A percentile compares a stretch with the other conserved stretches of the same genome.
phyloP scores from a whole-genome alignment of 768 basidiomycete genomes.

The Fibroporia radiculosa region DNA sequence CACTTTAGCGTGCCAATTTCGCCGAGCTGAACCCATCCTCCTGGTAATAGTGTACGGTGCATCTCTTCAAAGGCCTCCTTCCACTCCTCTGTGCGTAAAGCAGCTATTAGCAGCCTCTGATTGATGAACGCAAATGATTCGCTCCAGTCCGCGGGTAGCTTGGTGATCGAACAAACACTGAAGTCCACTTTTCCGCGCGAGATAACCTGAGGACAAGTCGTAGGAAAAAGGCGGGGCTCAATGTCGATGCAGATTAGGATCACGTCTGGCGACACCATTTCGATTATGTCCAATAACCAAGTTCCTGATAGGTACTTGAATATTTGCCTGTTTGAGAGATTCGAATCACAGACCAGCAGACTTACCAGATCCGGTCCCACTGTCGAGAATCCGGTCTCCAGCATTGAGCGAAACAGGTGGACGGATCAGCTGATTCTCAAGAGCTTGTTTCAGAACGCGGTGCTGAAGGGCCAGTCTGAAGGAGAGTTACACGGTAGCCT shows the following conservation, averaged over 20 bases:
- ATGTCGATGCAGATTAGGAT: conserved; percentile 11
- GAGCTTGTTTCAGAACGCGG: neutral
- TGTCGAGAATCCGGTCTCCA: conserved; percentile 1
- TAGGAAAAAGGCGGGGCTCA: conserved; percentile 12
- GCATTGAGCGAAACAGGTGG: neutral
- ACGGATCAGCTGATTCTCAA: conserved; percentile 2
- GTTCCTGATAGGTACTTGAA: conserved; percentile 5
- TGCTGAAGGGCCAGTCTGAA: conserved; percentile 5
- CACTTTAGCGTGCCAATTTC: conserved; percentile 14
- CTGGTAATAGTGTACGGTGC: conserved; percentile 24
- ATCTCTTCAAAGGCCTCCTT: conserved; percentile 18
- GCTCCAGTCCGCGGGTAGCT: conserved; percentile 24
- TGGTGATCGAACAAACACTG: conserved; percentile 15
- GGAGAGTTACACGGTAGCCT: neutral
- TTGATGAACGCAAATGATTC: conserved; percentile 24
- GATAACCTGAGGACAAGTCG: neutral
- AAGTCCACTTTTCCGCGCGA: conserved; percentile 10
- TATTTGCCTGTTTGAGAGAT: neutral
- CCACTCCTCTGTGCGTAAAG: conserved; percentile 25
- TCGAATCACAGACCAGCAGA: no score
- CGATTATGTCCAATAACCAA: conserved; percentile 13
- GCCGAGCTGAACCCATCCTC: conserved; percentile 26
- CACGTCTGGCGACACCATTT: conserved; percentile 2
- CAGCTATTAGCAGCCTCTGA: conserved; percentile 25
- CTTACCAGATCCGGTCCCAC: conserved; percentile 8